Base-by-base conservation (phyloP, 2,329 filamentous ascomycete genomes). In the Magnaporthiopsis rhizophila region DNA sequence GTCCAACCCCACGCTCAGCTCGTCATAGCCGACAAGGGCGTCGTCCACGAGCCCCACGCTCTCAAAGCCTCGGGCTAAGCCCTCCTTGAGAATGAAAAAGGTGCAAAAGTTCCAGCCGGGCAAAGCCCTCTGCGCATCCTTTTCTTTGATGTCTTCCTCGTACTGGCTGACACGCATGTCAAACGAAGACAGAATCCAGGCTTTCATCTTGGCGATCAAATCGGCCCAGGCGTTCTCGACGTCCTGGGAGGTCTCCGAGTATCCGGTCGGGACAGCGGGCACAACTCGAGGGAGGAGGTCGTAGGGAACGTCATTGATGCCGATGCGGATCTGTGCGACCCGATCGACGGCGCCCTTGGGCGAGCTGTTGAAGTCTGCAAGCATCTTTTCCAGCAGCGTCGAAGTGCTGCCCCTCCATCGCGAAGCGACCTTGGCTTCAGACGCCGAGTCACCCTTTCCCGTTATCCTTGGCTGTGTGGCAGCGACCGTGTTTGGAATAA, bases 101-200 rank as follows among this genome's bases (percentile, higher is more conserved):
- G 95, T 99, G 76, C 95, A 98, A 73, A 99, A 99, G 72, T 99
- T 99, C 95, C 95, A 99, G 0, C 95, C 95, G 0, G 95, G 95
- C 24, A 99, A 78, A 45, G 82, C 88, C 60, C 94, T 85, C 74
- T 98, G 93, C 0, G 89, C 85, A 70, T 98, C 94, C 72, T 93
- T 95, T 74, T 97, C 95, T 67, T 91, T 90, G 69, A 99, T 97
- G 69, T 99, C 95, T 66, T 97, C 93, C 75, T 99, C 95, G 74
- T 99, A 99, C 71, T 98, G 94, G 26, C 86, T 87, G 1, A 99
- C 95, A 11, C 95, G 86, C 69, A 88, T 82, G 76, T 98, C 94
- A 73, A 99, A 99, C 1, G 93, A 96, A 7, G 86, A 85, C 32
- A 99, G 79, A 62, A 99, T 97, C 32, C 92, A 81, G 62, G 85